Base-by-base conservation (phyloP, 345 rosid genomes). In the Clarkia xantiana region DNA sequence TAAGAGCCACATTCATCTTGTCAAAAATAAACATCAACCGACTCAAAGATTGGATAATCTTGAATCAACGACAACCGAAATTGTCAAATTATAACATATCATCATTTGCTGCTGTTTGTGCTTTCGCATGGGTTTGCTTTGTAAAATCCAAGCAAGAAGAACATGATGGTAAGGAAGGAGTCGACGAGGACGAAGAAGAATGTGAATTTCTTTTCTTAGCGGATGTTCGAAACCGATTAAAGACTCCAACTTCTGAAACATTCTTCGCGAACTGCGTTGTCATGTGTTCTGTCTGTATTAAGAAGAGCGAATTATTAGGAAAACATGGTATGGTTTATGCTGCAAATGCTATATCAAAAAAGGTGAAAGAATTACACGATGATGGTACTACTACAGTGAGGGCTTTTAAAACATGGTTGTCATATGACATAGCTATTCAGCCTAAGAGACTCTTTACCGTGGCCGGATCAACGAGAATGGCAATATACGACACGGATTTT, bases 211-310 rank as follows among this genome's bases (percentile, higher is more conserved):
- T 18, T 11, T 55, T 71, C 18, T 14, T 52, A 2, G 68, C 64
- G 0, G 68, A 71, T 38, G 51, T 67, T 29, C 18, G 69, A 2
- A 25, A 60, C 14, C 60, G 76, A 2, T 54, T 51, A 0, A 49
- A 22, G 15, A 10, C 15, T 13, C 18, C 44, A 1, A 25, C 70
- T 10, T 67, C 71, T 1, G 40, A 13, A 14, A 55, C 56, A 1
- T 74, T 66, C 40, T 66, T 69, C 2, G 77, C 77, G 1, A 77
- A 77, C 29, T 69, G 73, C 16, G 11, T 73, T 2, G 50, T 41
- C 14, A 18, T 52, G 3, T 16, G 63, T n/a, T 18, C 36, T 4
- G 44, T 49, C 0, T 1, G 55, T 9, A 52, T 43, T 8, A 64
- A 62, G 51, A 62, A 23, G 42, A 54, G 42, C 1, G 70, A 56